Evolutionary conservation across 1,139 yeast genomes (phyloP).

Genomic region (Diutina scorzettiae): DNA sequence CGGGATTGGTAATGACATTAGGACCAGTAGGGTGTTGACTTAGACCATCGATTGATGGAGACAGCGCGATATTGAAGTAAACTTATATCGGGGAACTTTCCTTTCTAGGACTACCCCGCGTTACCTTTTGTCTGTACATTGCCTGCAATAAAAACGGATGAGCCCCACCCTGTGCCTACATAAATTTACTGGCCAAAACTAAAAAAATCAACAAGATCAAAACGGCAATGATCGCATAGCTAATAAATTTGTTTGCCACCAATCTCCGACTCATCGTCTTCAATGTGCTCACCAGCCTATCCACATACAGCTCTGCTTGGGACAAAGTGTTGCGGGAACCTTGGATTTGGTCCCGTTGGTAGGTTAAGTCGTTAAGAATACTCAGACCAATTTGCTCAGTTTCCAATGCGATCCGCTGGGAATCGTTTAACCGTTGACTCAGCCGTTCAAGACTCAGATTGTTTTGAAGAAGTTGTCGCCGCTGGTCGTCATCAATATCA

Average conservation of each 20-base stretch:
- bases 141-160: too few relatives aligned
- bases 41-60: too few relatives aligned
- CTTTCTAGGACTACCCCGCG: too few relatives aligned
- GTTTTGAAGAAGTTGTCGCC: conserved; percentile 69
- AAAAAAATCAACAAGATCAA: conserved; percentile 71
- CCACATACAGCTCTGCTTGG: conserved; percentile 91
- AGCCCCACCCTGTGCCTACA: conserved; percentile 27
- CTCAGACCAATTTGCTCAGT: conserved; percentile 89
- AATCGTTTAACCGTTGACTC: conserved; percentile 72
- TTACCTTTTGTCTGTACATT: too few relatives aligned
- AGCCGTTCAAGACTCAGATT: conserved; percentile 77
- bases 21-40: too few relatives aligned
- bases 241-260: conserved; percentile 89
- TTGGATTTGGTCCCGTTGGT: conserved; percentile 85
- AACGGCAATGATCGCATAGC: conserved; percentile 90
- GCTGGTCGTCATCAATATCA: conserved; percentile 49
- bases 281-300: conserved; percentile 75
- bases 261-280: conserved; percentile 87
- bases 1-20: too few relatives aligned
- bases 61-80: too few relatives aligned
- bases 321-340: conserved; percentile 74
- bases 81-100: too few relatives aligned
- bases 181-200: conserved; percentile 79
- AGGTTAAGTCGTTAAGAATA: conserved; percentile 75
- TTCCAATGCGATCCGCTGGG: conserved; percentile 84